A percentile compares a stretch with the other conserved stretches of the same genome.
Conservation (phyloP, 139 green algal genomes). For the Spirogloea muscicola region DNA sequence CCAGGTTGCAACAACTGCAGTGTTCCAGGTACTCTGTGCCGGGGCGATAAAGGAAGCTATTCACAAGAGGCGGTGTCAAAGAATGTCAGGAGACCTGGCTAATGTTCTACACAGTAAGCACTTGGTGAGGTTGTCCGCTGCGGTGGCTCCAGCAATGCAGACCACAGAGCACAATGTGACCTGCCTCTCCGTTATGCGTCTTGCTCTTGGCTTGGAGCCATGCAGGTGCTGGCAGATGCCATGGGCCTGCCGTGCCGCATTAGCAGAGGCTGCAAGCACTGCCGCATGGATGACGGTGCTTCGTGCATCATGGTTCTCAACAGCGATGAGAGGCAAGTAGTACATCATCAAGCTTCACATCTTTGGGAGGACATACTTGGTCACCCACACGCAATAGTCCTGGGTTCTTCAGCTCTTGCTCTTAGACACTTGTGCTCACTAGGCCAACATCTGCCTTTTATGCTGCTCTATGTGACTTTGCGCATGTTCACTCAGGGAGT, state of each 20-base stretch:
- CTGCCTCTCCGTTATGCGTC: too few species aligned
- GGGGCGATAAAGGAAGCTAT: background rate
- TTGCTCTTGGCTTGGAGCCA: background rate
- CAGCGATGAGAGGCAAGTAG: background rate
- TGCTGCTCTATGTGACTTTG: too few species aligned
- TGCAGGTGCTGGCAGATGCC: constrained; percentile 8
- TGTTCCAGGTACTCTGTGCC: too few species aligned
- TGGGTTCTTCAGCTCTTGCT: too few species aligned
- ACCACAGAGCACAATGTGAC: too few species aligned
- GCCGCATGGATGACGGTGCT: constrained; percentile 14
- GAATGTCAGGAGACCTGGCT: background rate
- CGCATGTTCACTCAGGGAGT: too few species aligned
- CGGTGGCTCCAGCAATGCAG: background rate
- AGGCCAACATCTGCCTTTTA: too few species aligned
- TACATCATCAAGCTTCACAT: too few species aligned
- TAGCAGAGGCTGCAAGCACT: constrained; percentile 17
- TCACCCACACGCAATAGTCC: too few species aligned
- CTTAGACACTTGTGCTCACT: too few species aligned
- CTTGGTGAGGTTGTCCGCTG: background rate
- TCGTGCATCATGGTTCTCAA: background rate
- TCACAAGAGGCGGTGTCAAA: background rate
- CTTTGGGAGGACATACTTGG: too few species aligned
- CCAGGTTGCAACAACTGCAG: background rate
- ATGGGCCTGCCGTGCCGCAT: constrained; percentile 24
- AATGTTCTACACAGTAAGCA: too few species aligned